These are phyloP conservation scores for Talaromyces ruber DNA, from an alignment of 495 filamentous ascomycete genomes.

Conservation along the genomic window DNA sequence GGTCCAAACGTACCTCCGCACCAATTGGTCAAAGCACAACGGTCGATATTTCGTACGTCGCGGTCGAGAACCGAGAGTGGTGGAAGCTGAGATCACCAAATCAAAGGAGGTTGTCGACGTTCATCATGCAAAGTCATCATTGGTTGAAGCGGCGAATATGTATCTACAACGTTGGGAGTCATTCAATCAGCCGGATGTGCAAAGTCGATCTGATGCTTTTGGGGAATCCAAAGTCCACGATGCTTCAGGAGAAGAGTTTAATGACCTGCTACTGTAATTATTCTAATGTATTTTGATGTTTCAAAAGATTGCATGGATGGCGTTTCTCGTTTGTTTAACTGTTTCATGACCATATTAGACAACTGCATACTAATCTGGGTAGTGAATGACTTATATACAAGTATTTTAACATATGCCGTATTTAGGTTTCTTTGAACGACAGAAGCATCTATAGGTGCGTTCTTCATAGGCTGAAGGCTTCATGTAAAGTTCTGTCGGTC, in stretches of 20 bases:
- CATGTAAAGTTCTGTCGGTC: not conserved
- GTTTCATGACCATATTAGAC: not conserved
- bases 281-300: not conserved
- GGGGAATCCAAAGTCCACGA: not conserved
- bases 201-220: not conserved
- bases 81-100: slow-evolving; percentile 15
- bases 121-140: slow-evolving; percentile 13
- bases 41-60: slow-evolving; percentile 32
- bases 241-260: not conserved
- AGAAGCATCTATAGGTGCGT: too few species aligned
- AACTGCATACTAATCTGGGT: not conserved
- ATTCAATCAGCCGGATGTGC: slow-evolving; percentile 9
- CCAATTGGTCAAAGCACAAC: slow-evolving; percentile 29
- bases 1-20: slow-evolving; percentile 26
- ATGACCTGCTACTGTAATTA: not conserved
- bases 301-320: not conserved
- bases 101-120: slow-evolving; percentile 11
- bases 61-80: slow-evolving; percentile 25
- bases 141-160: slow-evolving; percentile 13
- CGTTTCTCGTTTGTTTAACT: not conserved
- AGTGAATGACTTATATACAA: not conserved
- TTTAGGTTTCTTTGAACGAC: too few species aligned
- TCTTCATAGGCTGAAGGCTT: not conserved
- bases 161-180: slow-evolving; percentile 13
- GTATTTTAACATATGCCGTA: not conserved